These are phyloP conservation scores for Maudiozyma serrabonitensis DNA, from an alignment of 805 yeast genomes.

Conservation along the genomic window DNA sequence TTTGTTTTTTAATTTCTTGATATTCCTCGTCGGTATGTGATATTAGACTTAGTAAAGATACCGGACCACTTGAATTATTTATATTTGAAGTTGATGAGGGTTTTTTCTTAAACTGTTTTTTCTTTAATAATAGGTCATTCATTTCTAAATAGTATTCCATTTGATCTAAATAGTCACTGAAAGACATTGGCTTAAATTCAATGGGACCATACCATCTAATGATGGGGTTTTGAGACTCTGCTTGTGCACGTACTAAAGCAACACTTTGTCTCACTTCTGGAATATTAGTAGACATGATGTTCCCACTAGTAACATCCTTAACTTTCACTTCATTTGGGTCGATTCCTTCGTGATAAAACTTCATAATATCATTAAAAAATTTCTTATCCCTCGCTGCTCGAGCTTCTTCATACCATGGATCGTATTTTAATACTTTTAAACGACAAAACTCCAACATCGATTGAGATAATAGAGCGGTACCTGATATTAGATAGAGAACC, in stretches of 20 bases:
- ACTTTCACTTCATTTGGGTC: constrained; percentile 28
- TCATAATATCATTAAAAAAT: constrained; percentile 27
- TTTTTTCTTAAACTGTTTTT: constrained; percentile 1
- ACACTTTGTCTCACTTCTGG: constrained; percentile 29
- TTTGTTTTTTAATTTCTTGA: constrained; percentile 9
- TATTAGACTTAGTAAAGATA: constrained; percentile 7
- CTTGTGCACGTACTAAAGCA: constrained; percentile 35
- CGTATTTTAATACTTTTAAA: constrained; percentile 35
- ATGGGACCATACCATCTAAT: constrained; percentile 63
- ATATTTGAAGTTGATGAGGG: not conserved
- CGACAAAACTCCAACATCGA: constrained; percentile 50
- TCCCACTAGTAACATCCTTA: constrained; percentile 26
- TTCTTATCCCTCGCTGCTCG: constrained; percentile 37
- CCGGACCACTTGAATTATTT: not conserved
- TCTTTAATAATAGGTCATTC: constrained; percentile 20
- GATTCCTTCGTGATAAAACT: constrained; percentile 28
- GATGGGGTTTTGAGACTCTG: constrained; percentile 37
- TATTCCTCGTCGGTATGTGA: constrained; percentile 12
- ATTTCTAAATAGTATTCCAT: constrained; percentile 26
- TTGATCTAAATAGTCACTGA: constrained; percentile 30
- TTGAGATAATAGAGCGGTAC: constrained; percentile 41
- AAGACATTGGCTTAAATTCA: constrained; percentile 43
- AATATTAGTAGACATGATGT: constrained; percentile 19
- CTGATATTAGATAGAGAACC: constrained; percentile 30
- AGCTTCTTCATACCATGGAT: constrained; percentile 72